Percentiles rank a stretch among this genome's conserved stretches.
These are phyloP conservation scores for Cadophora sp. DNA, from an alignment of 2,329 filamentous ascomycete species.

Conservation along the genomic window DNA sequence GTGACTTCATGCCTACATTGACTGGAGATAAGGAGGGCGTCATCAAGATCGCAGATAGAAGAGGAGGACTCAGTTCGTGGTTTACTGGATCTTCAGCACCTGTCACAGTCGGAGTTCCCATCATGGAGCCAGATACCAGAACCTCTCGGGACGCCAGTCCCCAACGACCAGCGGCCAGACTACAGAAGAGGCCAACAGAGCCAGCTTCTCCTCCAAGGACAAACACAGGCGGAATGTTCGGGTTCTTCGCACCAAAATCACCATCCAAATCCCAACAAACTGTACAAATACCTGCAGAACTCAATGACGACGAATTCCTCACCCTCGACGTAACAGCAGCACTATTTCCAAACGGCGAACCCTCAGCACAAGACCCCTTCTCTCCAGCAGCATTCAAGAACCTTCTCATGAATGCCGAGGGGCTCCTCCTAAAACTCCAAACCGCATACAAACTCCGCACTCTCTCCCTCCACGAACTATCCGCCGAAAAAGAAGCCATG, in stretches of 20 bases:
- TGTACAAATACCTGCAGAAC: slow-evolving; percentile 35
- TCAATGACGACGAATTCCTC: slow-evolving; percentile 58
- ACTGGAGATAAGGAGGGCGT: slow-evolving; percentile 40
- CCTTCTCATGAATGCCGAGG: slow-evolving; percentile 62
- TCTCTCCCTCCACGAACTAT: slow-evolving; percentile 56
- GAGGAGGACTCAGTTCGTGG: slow-evolving; percentile 39
- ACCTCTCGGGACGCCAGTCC: slow-evolving; percentile 29
- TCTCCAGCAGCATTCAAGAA: slow-evolving; percentile 67
- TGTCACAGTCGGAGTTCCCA: slow-evolving; percentile 34
- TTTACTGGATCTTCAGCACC: slow-evolving; percentile 40
- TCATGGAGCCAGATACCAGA: slow-evolving; percentile 27
- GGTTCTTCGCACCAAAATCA: slow-evolving; percentile 39
- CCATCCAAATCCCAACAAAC: slow-evolving; percentile 30
- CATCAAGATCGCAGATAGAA: slow-evolving; percentile 37
- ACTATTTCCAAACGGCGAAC: slow-evolving; percentile 56
- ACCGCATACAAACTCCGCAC: slow-evolving; percentile 62
- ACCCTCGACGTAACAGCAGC: slow-evolving; percentile 61
- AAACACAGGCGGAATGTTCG: slow-evolving; percentile 20
- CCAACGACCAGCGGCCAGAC: slow-evolving; percentile 27
- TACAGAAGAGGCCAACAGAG: slow-evolving; percentile 34
- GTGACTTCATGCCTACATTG: slow-evolving; percentile 39
- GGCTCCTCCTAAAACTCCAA: slow-evolving; percentile 63
- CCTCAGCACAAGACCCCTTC: slow-evolving; percentile 56
- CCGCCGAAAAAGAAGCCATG: slow-evolving; percentile 59
- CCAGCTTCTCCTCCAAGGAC: slow-evolving; percentile 27